Conservation (phyloP, 306 rosid species). For the Hippophae rhamnoides region DNA sequence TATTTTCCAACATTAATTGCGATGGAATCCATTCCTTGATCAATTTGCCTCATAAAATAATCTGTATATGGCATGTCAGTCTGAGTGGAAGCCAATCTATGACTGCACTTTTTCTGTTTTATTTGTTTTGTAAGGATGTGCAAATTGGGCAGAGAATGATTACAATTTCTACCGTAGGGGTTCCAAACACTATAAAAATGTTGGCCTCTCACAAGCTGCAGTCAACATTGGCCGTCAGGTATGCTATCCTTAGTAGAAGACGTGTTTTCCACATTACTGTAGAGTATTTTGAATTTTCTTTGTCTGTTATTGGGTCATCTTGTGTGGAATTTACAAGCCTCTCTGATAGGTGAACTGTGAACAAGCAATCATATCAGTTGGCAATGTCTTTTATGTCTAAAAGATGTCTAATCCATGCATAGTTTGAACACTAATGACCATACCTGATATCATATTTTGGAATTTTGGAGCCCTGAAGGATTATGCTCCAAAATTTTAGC, state of each 20-base stretch:
- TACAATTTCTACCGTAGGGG: conserved; percentile 94
- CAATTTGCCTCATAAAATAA: background rate
- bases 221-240: conserved; percentile 97
- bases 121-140: conserved; percentile 43
- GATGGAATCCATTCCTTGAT: background rate
- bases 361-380: too few species aligned
- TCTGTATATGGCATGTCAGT: too few species aligned
- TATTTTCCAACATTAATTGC: too few species aligned
- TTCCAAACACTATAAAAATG: conserved; percentile 83
- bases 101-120: conserved; percentile 7
- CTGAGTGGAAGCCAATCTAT: background rate
- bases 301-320: background rate
- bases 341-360: too few species aligned
- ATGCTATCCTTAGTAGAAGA: conserved; percentile 7
- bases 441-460: too few species aligned
- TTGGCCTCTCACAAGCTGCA: conserved; percentile 94
- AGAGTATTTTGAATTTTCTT: too few species aligned
- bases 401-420: too few species aligned
- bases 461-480: too few species aligned
- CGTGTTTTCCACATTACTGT: background rate
- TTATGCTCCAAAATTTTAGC: too few species aligned
- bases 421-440: too few species aligned
- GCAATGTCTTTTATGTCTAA: too few species aligned
- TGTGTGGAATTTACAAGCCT: background rate
- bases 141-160: conserved; percentile 98